Conservation (phyloP, 2,329 filamentous ascomycete genomes). For the Colletotrichum tropicicola region DNA sequence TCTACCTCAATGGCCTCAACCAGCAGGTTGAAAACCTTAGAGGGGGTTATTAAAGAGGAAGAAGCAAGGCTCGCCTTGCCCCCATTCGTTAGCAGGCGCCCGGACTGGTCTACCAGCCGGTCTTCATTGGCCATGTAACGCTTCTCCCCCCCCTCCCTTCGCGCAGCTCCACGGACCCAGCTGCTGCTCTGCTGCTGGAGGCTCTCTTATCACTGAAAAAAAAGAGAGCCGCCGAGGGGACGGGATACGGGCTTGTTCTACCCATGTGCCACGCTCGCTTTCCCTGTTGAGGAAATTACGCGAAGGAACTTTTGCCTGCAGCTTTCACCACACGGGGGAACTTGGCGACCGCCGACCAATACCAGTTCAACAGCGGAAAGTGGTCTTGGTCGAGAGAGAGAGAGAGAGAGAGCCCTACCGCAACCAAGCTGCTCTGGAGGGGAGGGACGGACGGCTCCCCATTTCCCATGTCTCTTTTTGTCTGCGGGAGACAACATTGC, state of each 20-base stretch:
- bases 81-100: constrained; percentile 28
- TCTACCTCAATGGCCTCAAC: no score
- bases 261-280: constrained; percentile 41
- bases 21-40: no score
- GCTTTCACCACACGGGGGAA: constrained; percentile 41
- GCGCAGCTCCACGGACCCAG: constrained; percentile 27
- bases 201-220: constrained; percentile 27
- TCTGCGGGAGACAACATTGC: constrained; percentile 7
- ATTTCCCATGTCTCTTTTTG: constrained; percentile 33
- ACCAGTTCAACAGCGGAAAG: constrained; percentile 24
- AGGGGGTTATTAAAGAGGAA: no score
- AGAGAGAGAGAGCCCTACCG: constrained; percentile 19
- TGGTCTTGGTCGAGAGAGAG: constrained; percentile 20
- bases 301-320: constrained; percentile 52
- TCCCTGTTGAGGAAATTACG: constrained; percentile 45
- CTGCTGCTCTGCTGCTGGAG: constrained; percentile 8
- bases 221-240: constrained; percentile 9
- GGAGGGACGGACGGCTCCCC: constrained; percentile 13
- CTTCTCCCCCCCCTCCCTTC: constrained; percentile 12
- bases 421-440: not conserved
- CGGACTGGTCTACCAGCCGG: constrained; percentile 11
- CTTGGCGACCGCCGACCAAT: constrained; percentile 42
- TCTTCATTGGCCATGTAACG: constrained; percentile 27
- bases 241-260: constrained; percentile 30
- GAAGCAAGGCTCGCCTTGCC: no score